Evolutionary conservation across 176 grass and related monocot genomes (phyloP).

Genomic region (Ananas comosus): DNA sequence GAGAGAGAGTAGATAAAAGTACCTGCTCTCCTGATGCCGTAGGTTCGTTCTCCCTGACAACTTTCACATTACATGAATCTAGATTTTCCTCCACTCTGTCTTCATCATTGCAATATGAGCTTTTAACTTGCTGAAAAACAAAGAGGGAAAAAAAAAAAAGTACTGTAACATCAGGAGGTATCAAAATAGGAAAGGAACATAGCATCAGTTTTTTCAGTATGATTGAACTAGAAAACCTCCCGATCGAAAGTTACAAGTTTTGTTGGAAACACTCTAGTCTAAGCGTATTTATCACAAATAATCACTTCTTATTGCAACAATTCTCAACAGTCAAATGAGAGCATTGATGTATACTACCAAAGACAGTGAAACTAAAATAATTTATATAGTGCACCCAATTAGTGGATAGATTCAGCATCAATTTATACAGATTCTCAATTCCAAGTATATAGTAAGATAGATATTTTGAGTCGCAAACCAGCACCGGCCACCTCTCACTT

Average conservation of each 20-base stretch:
- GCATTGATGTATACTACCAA: no score
- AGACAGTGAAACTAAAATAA: no score
- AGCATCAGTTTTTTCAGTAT: no score
- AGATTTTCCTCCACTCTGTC: conserved; percentile 3
- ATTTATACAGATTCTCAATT: background rate
- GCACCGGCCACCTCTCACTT: background rate
- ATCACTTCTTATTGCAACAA: no score
- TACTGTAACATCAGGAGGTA: conserved; percentile 2
- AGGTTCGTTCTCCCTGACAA: conserved; percentile 6
- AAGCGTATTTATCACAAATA: no score
- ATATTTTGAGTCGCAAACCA: background rate
- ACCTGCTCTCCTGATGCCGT: conserved; percentile 21
- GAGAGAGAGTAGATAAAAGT: conserved; percentile 2
- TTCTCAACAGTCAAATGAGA: no score
- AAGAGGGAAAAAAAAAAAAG: conserved; percentile 6
- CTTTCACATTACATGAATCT: conserved; percentile 2
- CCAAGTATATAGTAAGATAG: background rate
- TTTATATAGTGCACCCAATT: no score
- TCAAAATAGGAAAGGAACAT: conserved; percentile 2
- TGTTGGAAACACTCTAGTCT: no score
- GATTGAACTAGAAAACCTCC: no score
- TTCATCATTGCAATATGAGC: conserved; percentile 9
- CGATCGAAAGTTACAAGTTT: no score
- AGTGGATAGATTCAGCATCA: no score
- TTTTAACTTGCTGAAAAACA: conserved; percentile 23